Base-by-base conservation (phyloP, 1,284 basidiomycete genomes). In the Inonotus obliquus region DNA sequence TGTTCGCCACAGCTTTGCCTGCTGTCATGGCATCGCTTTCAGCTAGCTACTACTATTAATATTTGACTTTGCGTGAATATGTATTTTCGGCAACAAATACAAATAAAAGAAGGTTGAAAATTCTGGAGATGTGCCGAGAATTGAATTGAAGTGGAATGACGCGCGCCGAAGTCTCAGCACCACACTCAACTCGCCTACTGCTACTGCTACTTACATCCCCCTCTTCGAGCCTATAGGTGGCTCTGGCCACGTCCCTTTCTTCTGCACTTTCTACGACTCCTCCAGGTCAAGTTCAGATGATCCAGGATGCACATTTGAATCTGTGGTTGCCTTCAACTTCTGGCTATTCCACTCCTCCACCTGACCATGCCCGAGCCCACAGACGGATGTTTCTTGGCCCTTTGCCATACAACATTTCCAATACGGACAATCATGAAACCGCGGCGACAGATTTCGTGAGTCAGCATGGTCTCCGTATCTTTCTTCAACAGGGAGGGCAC, bases 401-500 rank as follows among this genome's bases (percentile, higher is more conserved):
- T 1, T 79, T 89, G 76, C 87, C 85, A 13, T 80, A 85, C 67
- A 74, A 27, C 65, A 70, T 44, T 25, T 60, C 41, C 23, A 52
- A 61, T 41, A 72, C 74, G 38, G 73, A 77, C 25, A 75, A 73
- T 37, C 77, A 80, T 45, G 62, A 66, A 17, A 61, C 61, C 13
- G 47, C 56, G 7, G 59, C 62, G 37, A 52, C 61, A 9, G 77
- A 75, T 52, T 71, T 81, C 58, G 77, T 89, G 63, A 79, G 79
- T 60, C 75, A 78, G 41, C 82, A 86, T 67, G 87, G 89, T 0
- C 79, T 81, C 63, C 77, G 75, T 32, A 84, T 86, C 68, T 90
- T 89, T 69, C 68, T 89, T 44, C 76, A 76, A 51, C 74, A 81
- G 59, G 88, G 87, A 13, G 87, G 88, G 25, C 76, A 75, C 23